Evolutionary conservation across 148 eudicot species (phyloP), one percentile per base, ranked within the genome.

Genomic region (Tetragonia tetragonoides): DNA sequence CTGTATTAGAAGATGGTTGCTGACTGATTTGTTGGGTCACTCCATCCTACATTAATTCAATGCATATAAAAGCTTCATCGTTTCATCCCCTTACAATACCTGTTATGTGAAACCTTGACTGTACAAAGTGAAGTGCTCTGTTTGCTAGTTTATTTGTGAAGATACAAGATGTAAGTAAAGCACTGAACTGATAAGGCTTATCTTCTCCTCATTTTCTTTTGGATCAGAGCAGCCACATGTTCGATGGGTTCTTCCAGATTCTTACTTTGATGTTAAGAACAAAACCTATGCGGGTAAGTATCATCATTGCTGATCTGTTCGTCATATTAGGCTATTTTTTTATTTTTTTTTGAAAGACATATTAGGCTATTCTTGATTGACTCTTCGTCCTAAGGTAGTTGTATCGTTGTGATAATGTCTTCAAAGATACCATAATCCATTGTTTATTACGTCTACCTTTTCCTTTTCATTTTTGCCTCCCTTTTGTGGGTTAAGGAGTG

Each of bases 181-280:
- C 44, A 39, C 11, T 66, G 44, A 39, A 16, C 14, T 2, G 70
- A 3, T 2, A 24, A 10, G 20, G 10, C 46, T 38, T 7, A 17
- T 63, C 21, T 54, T 0, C 54, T 5, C 14, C 21, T 74, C 10
- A 14, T 2, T 64, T 66, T 69, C 16, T 17, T 56, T 53, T 68
- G 51, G 15, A 42, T 41, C 85, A 91, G 96, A 89, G 21, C 53
- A 86, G 68, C 79, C 81, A 5, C 72, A 78, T 28, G 96, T 91
- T 57, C 87, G 86, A 14, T 91, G 93, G 93, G 96, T 91, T 85
- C 93, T 91, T 62, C 96, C 96, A 57, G 96, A 91, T 81, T 91
- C 96, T n/a, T 91, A 91, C 82, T 66, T 89, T 82, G 93, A 91
- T 84, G 96, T 89, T 8, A 83, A 76, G 81, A 91, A 89, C 57